Conservation (phyloP, 2,329 filamentous ascomycete genomes). For the Diaporthe ilicicola region DNA sequence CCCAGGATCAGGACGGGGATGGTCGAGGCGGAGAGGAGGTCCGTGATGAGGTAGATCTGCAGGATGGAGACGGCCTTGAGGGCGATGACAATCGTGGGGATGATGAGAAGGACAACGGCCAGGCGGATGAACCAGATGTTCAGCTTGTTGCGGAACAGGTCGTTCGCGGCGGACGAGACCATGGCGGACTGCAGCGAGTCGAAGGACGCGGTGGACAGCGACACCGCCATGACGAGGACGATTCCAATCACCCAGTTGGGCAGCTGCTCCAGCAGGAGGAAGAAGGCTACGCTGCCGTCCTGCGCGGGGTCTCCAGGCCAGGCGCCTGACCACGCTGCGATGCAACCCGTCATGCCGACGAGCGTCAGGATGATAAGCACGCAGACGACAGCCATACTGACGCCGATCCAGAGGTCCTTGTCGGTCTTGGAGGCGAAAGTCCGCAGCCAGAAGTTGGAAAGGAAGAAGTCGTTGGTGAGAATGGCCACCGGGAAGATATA, state of each 20-base stretch:
- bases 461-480: constrained; percentile 86
- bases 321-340: constrained; percentile 81
- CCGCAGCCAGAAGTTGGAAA: constrained; percentile 85
- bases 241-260: constrained; percentile 85
- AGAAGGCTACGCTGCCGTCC: constrained; percentile 76
- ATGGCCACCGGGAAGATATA: constrained; percentile 86
- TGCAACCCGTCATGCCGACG: constrained; percentile 76
- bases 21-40: constrained; percentile 78
- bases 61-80: constrained; percentile 78
- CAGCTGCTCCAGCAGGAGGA: constrained; percentile 75
- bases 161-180: constrained; percentile 85
- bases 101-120: constrained; percentile 75
- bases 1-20: constrained; percentile 82
- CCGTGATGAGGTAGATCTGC: constrained; percentile 84
- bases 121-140: constrained; percentile 77
- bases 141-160: constrained; percentile 83
- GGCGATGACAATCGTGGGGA: constrained; percentile 78
- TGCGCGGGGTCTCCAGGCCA: constrained; percentile 68
- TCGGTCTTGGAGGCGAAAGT: constrained; percentile 84
- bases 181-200: constrained; percentile 85
- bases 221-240: constrained; percentile 81
- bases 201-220: constrained; percentile 79
- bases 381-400: constrained; percentile 70
- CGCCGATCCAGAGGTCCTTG: constrained; percentile 78
- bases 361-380: constrained; percentile 77